phyloP scores from a whole-genome alignment of 345 rosid species.

The Citrus mangshanensis region DNA sequence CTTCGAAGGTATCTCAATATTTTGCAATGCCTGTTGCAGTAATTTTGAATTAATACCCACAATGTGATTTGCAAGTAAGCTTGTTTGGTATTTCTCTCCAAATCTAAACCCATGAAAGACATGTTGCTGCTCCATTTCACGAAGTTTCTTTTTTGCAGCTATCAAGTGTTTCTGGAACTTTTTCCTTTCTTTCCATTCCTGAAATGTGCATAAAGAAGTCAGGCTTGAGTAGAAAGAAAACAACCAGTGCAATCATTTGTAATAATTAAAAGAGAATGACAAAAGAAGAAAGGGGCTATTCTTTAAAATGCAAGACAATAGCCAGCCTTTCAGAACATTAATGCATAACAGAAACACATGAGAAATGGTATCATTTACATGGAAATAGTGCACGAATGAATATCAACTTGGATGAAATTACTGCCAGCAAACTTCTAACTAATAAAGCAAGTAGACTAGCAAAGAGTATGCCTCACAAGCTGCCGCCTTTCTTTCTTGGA shows the following conservation, averaged over 20 bases:
- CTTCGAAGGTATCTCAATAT: slow-evolving; percentile 42
- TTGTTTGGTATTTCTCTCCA: slow-evolving; percentile 71
- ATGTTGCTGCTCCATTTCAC: slow-evolving; percentile 83
- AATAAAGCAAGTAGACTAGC: slow-evolving; percentile 28
- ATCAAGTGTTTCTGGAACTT: slow-evolving; percentile 67
- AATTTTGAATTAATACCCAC: slow-evolving; percentile 62
- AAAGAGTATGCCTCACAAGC: slow-evolving; percentile 79
- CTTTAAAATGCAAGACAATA: neutral
- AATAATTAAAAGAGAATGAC: neutral
- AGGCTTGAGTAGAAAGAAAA: neutral
- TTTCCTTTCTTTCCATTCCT: slow-evolving; percentile 95
- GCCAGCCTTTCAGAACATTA: neutral
- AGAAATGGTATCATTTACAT: neutral
- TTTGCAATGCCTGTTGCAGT: slow-evolving; percentile 72
- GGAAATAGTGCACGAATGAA: neutral
- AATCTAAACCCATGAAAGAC: slow-evolving; percentile 76
- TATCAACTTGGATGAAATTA: neutral
- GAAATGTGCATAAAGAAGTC: slow-evolving; percentile 20
- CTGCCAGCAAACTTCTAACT: neutral
- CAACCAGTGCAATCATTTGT: neutral
- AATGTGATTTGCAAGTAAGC: slow-evolving; percentile 67
- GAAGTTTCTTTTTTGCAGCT: slow-evolving; percentile 79
- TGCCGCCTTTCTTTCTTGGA: slow-evolving; percentile 96
- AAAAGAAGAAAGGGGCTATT: neutral
- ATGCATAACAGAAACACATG: neutral